Base-by-base conservation (phyloP, 2,329 filamentous ascomycete species). In the Thermochaetoides dissita region DNA sequence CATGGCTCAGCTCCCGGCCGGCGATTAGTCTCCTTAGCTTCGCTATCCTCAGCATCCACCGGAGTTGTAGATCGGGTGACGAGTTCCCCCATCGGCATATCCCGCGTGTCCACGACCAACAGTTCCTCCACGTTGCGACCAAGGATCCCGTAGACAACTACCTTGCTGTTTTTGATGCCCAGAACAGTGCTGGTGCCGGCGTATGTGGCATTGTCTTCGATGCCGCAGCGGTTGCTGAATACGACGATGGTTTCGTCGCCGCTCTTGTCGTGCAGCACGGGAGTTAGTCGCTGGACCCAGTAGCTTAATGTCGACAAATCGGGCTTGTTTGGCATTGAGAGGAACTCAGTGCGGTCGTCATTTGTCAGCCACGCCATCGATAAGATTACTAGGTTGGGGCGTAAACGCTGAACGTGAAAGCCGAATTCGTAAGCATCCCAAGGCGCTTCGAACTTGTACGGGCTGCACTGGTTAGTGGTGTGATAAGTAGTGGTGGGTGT, bases 281-380 rank as follows among this genome's bases (percentile, higher is more conserved):
- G 78, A 42, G 74, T 69, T 11, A 83, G 64, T 17, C 79, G 63
- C 45, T 69, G 68, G 3, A 79, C 59, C 79, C 79, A 83, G 54
- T 83, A 82, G 5, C 69, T 68, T 32, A 82, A 57, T 0, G 77
- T 81, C 33, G 77, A 71, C 57, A 77, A 64, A 50, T 81, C 77
- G 1, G 76, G 74, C 40, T 66, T 62, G 3, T 58, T 49, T 0
- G 64, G 66, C 48, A 39, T 56, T 39, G 39, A 63, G 53, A 50
- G 70, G 56, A 55, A 68, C 41, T 44, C 53, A 45, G 48, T 65
- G 41, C 53, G 65, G 60, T 58, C 67, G 55, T 58, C 71, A 50
- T 50, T 64, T 40, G 76, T 80, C 17, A 80, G 59, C 78, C 77
- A 82, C 0, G 78, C 77, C 75, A 80, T 82, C 29, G 66, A 69